Evolutionary conservation across 768 basidiomycete species (phyloP), one percentile per base, ranked within the genome.

Genomic region (Peribolospora kevripleyi): DNA sequence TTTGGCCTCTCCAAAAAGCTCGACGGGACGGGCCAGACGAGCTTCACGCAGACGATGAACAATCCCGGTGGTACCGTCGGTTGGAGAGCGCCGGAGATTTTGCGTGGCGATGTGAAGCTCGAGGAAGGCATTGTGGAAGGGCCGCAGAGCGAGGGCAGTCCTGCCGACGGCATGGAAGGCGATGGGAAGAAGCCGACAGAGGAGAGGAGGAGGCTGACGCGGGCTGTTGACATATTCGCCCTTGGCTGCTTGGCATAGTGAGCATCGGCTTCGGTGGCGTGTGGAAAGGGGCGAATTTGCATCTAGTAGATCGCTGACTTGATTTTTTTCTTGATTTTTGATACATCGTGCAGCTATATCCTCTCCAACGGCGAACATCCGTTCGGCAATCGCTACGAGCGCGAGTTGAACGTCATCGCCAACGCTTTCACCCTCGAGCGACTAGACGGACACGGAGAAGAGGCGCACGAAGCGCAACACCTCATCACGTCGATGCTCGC

Each of bases 1-100:
- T 97, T 98, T 65, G 93, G 93, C 42, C 73, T 98, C 51, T 95
- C 91, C 66, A 90, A 90, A 67, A 87, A 84, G 66, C 73, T 97
- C 48, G 90, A 95, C 60, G 25, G 25, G 25, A 71, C 84, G 43
- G 93, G 95, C 68, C 90, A 97, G 73, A 90, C 87, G 52, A 88
- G 85, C 63, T 97, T 97, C 67, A 70, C 87, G 60, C 91, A 90
- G 1, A 95, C 91, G 0, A 78, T 79, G 11, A 67, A 65, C 50
- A 82, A 90, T 63, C 76, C 81, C 41, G 87, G 84, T 7, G 93
- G 93, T 10, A 91, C 90, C 0, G 81, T 90, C 14, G 93, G 93
- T 1, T 98, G 93, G 86, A 78, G 93, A 4, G 93, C 93, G 0
- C 93, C 93, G 0, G 93, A 98, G 69, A 88, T 95, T 59, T 69